Conservation (phyloP, 768 basidiomycete genomes). For the Suillus tomentosus region DNA sequence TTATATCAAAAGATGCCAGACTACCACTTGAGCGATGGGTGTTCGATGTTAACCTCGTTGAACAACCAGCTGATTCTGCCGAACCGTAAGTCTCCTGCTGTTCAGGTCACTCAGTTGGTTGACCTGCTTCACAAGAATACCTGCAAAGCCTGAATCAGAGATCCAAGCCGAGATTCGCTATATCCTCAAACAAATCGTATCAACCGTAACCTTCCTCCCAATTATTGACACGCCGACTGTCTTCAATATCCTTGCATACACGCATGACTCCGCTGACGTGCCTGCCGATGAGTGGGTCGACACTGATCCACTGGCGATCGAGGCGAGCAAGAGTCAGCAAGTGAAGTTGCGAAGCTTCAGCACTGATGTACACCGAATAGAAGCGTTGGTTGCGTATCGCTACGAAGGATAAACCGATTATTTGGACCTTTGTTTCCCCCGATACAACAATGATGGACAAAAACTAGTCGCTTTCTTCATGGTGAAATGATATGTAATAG, state of each 20-base stretch:
- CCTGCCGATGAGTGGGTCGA: constrained; percentile 96
- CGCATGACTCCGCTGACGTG: constrained; percentile 86
- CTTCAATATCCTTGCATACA: constrained; percentile 98
- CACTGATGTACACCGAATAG: constrained; percentile 96
- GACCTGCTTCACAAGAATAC: constrained; percentile 36
- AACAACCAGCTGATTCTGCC: constrained; percentile 52
- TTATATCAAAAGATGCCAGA: constrained; percentile 92
- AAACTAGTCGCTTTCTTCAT: constrained; percentile 6
- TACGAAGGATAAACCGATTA: constrained; percentile 66
- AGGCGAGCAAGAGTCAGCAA: constrained; percentile 89
- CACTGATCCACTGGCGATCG: constrained; percentile 89
- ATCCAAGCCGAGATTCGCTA: constrained; percentile 97
- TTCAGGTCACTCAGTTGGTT: constrained; percentile 9
- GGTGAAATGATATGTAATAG: constrained; percentile 3
- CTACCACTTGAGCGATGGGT: constrained; percentile 97
- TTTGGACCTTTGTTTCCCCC: constrained; percentile 7
- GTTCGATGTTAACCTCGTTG: constrained; percentile 89
- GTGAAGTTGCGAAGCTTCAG: constrained; percentile 96
- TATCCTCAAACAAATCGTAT: constrained; percentile 97
- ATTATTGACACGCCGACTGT: constrained; percentile 93
- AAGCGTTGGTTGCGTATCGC: constrained; percentile 97
- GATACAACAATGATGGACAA: constrained; percentile 1
- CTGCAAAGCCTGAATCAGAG: constrained; percentile 77
- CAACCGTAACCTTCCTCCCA: constrained; percentile 94
- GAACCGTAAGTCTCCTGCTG: constrained; percentile 47